Evolutionary conservation across 495 filamentous ascomycete species (phyloP).

Genomic region (Barbatosphaeria neglecta): DNA sequence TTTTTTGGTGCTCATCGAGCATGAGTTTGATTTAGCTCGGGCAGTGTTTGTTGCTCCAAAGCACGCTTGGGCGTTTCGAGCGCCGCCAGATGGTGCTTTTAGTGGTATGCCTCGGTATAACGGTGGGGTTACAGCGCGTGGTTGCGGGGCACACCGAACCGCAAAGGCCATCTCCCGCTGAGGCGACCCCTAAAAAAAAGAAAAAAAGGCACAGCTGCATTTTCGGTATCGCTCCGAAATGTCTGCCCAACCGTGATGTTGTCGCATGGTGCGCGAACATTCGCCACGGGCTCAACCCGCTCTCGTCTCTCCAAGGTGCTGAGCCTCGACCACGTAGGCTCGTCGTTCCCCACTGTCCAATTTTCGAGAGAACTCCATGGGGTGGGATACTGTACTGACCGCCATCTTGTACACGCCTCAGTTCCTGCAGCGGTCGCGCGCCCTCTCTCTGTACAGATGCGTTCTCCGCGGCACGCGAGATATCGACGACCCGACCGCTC

Average conservation of each 20-base stretch:
- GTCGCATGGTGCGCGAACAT: conserved; percentile 15
- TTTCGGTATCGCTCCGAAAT: too few relatives aligned
- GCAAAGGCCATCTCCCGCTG: too few relatives aligned
- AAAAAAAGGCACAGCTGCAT: too few relatives aligned
- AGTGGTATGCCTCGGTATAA: too few relatives aligned
- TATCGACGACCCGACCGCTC: conserved; percentile 39
- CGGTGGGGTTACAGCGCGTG: too few relatives aligned
- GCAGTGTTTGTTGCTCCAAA: background rate
- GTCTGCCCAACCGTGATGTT: background rate
- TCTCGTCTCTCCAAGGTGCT: conserved; percentile 25
- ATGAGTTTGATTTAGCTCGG: background rate
- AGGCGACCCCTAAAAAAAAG: too few relatives aligned
- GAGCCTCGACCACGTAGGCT: conserved; percentile 39
- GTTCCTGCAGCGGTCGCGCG: conserved; percentile 49
- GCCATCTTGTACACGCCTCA: conserved; percentile 13
- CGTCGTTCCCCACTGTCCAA: conserved; percentile 1
- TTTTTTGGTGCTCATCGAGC: conserved; percentile 8
- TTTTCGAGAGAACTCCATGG: background rate
- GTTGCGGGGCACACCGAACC: too few relatives aligned
- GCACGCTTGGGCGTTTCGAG: too few relatives aligned
- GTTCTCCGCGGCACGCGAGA: conserved; percentile 39
- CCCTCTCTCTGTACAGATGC: conserved; percentile 45
- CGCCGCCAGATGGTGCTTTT: too few relatives aligned
- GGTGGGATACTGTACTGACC: conserved; percentile 6
- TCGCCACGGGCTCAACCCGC: conserved; percentile 22